Evolutionary conservation across 495 filamentous ascomycete species (phyloP).

Genomic region (Hypoxylon trugodes): DNA sequence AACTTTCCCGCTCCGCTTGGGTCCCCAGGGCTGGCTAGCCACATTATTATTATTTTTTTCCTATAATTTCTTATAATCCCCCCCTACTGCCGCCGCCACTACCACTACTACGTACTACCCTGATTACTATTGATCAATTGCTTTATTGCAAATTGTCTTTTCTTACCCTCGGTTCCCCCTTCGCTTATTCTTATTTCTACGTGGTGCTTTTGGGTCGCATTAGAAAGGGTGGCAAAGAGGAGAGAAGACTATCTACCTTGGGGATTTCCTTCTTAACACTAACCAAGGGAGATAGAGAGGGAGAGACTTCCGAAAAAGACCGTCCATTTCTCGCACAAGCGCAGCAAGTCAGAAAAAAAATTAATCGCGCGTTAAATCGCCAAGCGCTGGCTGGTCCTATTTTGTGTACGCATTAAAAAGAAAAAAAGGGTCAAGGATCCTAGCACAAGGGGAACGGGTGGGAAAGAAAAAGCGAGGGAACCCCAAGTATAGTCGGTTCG

Average conservation of each 20-base stretch:
- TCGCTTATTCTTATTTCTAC: conserved; percentile 4
- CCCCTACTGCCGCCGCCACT: conserved; percentile 10
- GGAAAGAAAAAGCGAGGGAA: conserved; percentile 18
- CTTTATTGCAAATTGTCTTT: conserved; percentile 21
- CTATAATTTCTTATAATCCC: conserved; percentile 35
- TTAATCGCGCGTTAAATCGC: conserved; percentile 59
- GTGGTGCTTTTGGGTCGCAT: conserved; percentile 14
- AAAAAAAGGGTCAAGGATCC: conserved; percentile 36
- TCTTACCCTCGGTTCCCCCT: conserved; percentile 1
- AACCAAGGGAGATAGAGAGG: conserved; percentile 7
- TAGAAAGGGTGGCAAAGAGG: conserved; percentile 27
- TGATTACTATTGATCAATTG: conserved; percentile 36
- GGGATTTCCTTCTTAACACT: background rate
- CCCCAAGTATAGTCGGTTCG: conserved; percentile 31
- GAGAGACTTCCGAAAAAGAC: conserved; percentile 14
- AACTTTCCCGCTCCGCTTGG: conserved; percentile 42
- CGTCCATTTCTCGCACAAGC: conserved; percentile 49
- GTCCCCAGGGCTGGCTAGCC: conserved; percentile 38
- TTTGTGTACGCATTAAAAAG: conserved; percentile 40
- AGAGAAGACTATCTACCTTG: conserved; percentile 17
- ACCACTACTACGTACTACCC: conserved; percentile 28
- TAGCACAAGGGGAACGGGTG: conserved; percentile 27
- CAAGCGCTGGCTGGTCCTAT: conserved; percentile 43
- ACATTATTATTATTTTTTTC: conserved; percentile 29
- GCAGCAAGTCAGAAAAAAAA: conserved; percentile 34